phyloP scores from a whole-genome alignment of 306 rosid species.

The Rosa persica region DNA sequence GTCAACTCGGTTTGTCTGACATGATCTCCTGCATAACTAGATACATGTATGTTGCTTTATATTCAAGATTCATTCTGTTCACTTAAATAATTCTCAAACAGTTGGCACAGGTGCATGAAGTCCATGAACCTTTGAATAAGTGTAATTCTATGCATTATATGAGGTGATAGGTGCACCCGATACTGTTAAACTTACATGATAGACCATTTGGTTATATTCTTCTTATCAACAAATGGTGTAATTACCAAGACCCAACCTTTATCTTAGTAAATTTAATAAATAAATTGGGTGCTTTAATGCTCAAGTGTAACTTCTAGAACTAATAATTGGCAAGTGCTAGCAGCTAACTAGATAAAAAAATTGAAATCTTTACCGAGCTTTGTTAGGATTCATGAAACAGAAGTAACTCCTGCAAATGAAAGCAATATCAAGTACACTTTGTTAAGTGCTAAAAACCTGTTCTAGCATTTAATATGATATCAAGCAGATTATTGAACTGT shows the following conservation, averaged over 20 bases:
- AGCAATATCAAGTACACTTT: not conserved
- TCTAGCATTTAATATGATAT: not conserved
- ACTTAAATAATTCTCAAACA: not conserved
- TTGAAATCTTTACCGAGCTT: not conserved
- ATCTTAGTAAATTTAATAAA: not conserved
- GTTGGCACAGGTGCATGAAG: not conserved
- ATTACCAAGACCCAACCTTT: not conserved
- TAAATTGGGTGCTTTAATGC: not conserved
- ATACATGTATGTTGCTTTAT: not conserved
- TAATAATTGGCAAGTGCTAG: not conserved
- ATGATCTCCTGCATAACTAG: not conserved
- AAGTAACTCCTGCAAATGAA: not conserved
- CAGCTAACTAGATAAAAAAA: not conserved
- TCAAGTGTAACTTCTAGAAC: not conserved
- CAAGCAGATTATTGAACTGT: not conserved
- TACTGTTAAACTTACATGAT: not conserved
- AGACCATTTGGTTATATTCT: not conserved
- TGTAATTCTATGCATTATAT: not conserved
- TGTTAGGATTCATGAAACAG: not conserved
- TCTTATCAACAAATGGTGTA: not conserved
- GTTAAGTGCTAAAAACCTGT: not conserved
- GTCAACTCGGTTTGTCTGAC: not conserved
- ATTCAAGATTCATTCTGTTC: not conserved
- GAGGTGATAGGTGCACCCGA: not conserved
- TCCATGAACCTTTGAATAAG: not conserved